phyloP scores from a whole-genome alignment of 306 rosid genomes.

The Dalbergia oliveri region DNA sequence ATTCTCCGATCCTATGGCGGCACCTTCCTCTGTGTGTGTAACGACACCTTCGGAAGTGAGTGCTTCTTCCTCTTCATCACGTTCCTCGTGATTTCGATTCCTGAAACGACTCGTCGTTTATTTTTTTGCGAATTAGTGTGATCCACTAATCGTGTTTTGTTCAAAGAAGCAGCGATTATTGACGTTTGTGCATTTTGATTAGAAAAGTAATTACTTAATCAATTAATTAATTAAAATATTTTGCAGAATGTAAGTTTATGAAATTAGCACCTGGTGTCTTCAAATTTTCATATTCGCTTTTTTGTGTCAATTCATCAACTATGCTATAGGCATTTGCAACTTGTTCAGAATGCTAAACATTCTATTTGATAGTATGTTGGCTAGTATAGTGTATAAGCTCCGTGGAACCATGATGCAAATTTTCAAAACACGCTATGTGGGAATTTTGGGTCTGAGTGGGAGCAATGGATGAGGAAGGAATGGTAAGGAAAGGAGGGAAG shows the following conservation, averaged over 20 bases:
- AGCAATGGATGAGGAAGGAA: too few species aligned
- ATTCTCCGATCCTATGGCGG: conserved; percentile 68
- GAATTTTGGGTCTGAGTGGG: too few species aligned
- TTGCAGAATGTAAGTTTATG: not conserved
- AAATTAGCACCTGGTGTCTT: not conserved
- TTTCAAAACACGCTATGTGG: too few species aligned
- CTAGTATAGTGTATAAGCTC: not conserved
- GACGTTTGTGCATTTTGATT: conserved; percentile 11
- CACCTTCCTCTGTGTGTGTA: conserved; percentile 74
- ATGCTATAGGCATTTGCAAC: not conserved
- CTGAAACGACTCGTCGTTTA: not conserved
- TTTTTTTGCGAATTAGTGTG: too few species aligned
- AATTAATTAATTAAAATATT: not conserved
- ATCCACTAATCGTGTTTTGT: not conserved
- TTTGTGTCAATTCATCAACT: not conserved
- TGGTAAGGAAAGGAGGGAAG: too few species aligned
- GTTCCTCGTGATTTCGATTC: not conserved
- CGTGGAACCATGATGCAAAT: not conserved
- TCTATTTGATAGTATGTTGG: not conserved
- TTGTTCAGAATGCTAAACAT: not conserved
- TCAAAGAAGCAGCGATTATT: not conserved
- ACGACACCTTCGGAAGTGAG: conserved; percentile 79
- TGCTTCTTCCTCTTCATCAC: conserved; percentile 43
- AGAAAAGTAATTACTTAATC: not conserved
- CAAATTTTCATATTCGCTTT: not conserved